Base-by-base conservation (phyloP, 129 eudicot genomes). In the Deinandra increscens region DNA sequence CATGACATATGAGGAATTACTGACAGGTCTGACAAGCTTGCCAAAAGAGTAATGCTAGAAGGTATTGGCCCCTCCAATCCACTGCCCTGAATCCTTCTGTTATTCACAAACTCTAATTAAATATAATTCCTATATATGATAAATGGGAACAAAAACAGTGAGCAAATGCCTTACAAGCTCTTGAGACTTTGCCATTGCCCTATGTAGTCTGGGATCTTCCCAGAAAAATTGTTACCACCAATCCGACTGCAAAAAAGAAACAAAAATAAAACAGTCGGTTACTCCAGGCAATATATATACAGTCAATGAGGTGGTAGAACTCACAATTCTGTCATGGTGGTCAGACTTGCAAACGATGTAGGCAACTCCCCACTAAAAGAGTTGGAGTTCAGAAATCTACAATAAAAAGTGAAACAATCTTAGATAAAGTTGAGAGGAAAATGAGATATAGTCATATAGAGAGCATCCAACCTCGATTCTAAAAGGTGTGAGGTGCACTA, bases 41-140 rank as follows among this genome's bases (percentile, higher is more conserved):
- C 68, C 80, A 91, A 60, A 76, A 61, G 73, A 46, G 84, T 79
- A 64, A 87, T 79, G 75, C 75, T 79, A 45, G 84, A 19, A 69
- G 97, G 95, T 77, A 91, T 85, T 34, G 97, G 91, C 33, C 96
- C 97, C 34, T 76, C 69, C 80, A 91, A 70, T 69, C 86, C 87
- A 69, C 90, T 91, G 42, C 77, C 97, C 78, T 83, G 96, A 64
- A 88, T 84, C 33, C 41, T 79, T 65, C 97, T 91, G 96, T 22
- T 81, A 88, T 10, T 69, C 29, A 54, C 74, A 71, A 66, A 73
- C 72, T 68, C 79, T 84, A 50, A 54, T 82, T 69, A 76, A 87
- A 31, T 73, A 48, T 39, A n/a, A 69, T 1, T 17, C 9, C 20
- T 34, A 15, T 38, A 36, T 4, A 6, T 15, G 26, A 23, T 33